phyloP scores from a whole-genome alignment of 2,329 filamentous ascomycete genomes.

The Neophaeococcomyces aloes region DNA sequence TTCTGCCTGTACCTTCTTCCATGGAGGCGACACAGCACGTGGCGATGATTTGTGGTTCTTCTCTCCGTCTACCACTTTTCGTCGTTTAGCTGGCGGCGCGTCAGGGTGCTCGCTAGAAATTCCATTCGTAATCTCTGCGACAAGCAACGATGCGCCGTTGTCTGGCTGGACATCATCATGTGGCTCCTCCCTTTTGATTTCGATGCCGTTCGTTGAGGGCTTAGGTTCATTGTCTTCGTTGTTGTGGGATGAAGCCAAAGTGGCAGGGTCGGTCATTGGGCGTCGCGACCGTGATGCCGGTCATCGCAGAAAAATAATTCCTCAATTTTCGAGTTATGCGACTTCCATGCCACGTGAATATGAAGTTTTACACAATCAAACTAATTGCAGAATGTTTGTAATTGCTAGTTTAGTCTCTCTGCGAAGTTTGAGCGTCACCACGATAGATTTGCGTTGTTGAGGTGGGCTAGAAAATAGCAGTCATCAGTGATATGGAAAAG shows the following conservation, averaged over 20 bases:
- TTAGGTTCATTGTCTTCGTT: conserved; percentile 20
- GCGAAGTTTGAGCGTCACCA: conserved; percentile 37
- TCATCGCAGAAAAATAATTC: conserved; percentile 21
- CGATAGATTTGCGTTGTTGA: conserved; percentile 32
- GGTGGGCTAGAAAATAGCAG: conserved; percentile 12
- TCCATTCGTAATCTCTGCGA: not conserved
- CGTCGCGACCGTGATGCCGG: conserved; percentile 16
- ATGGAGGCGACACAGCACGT: conserved; percentile 64
- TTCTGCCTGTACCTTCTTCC: conserved; percentile 76
- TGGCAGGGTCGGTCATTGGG: conserved; percentile 19
- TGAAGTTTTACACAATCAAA: conserved; percentile 5
- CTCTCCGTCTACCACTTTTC: conserved; percentile 30
- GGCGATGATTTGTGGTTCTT: conserved; percentile 30
- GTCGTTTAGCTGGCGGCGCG: conserved; percentile 36
- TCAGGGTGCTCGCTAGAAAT: conserved; percentile 23
- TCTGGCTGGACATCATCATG: conserved; percentile 12
- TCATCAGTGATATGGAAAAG: conserved; percentile 25
- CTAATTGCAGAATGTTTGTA: conserved; percentile 32
- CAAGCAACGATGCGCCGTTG: not conserved
- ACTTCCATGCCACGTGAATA: conserved; percentile 6
- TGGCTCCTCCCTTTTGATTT: conserved; percentile 7
- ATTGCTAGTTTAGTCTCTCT: conserved; percentile 25
- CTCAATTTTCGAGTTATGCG: conserved; percentile 5
- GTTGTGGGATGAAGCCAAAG: conserved; percentile 16
- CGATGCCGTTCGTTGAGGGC: conserved; percentile 12